Evolutionary conservation across 1,139 yeast species (phyloP), one percentile per base, ranked within the genome.

Genomic region (Hanseniaspora gamundiae): DNA sequence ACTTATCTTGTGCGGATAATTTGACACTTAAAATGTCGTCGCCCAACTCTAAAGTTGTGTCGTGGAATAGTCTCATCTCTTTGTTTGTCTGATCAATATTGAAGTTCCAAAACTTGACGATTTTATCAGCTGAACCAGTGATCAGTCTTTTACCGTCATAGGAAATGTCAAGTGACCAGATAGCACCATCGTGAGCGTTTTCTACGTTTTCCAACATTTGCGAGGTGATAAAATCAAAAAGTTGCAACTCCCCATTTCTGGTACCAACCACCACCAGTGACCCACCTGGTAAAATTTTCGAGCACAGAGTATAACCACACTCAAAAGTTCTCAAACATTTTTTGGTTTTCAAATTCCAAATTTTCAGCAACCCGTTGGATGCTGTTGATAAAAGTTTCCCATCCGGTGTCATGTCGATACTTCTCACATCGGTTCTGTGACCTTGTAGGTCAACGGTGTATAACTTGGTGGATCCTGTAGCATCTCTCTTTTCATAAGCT

Each of bases 111-210:
- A 87, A 86, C 59, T 85, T 86, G 42, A 88, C 83, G 5, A 76
- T 65, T 60, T 87, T 87, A 62, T 93, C 99, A 40, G 94, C 93
- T 39, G 97, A 93, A 24, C 97, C 98, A 10, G 97, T 84, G 1
- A 88, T 79, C 48, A 91, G 67, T 1, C 81, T 72, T 53, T 76
- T 80, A 17, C 98, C 98, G 62, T 91, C 95, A 8, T 81, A 75
- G 1, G 93, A 78, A 35, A 91, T 61, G 59, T 91, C 96, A 52
- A 91, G 68, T 1, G 95, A 79, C 97, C 97, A 93, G 41, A 91
- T 75, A 1, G 96, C 86, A 22, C 87, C 83, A 4, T 74, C 78
- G 60, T 88, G 96, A 0, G 94, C 95, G 42, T 67, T 73, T 48
- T 78, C 80, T n/a, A 83, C 73, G 27, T 76, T 68, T 52, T 81